Evolutionary conservation across 495 filamentous ascomycete genomes (phyloP), one percentile per base, ranked within the genome.

Genomic region (Aspergillus coremiiformis): DNA sequence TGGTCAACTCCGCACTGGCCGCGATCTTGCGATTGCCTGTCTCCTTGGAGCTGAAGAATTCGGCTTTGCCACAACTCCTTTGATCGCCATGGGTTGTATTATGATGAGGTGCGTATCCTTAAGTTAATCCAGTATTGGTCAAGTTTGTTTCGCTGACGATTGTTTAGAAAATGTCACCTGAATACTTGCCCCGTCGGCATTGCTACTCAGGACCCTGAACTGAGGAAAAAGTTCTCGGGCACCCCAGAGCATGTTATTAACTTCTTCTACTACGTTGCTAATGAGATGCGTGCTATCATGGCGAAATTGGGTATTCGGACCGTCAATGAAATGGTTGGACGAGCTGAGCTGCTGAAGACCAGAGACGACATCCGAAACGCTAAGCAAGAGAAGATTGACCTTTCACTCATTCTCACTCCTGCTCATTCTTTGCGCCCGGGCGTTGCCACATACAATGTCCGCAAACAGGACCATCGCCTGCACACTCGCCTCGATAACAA

Each of bases 221-320:
- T 99, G 3, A 82, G 94, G 19, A 88, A 90, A 76, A 99, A 96
- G 74, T 97, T 99, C 71, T 78, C 81, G 37, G 94, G 93, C 26
- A 90, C 89, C 0, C 92, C 93, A 6, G 93, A 99, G 70, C 89
- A 99, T 64, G 93, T 96, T 41, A 99, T 99, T 70, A 99, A 99
- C 77, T 99, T 97, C 79, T 99, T 99, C 75, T 99, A 96, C 73
- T 99, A 99, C 61, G 79, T 99, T 43, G 84, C 94, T 54, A 99
- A 99, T 61, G 93, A 99, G 75, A 83, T 99, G 53, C 85, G 93
- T 55, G 91, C 93, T 15, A 96, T 99, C 71, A 97, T 99, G 93
- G 92, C 93, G 24, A 92, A 87, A 68, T 79, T 97, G 58, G 93
- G 93, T 49, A 86, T 96, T 78, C 82, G 93, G 43, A 95, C 87